Conservation (phyloP, 495 filamentous ascomycete genomes). For the Cryomyces antarcticus region DNA sequence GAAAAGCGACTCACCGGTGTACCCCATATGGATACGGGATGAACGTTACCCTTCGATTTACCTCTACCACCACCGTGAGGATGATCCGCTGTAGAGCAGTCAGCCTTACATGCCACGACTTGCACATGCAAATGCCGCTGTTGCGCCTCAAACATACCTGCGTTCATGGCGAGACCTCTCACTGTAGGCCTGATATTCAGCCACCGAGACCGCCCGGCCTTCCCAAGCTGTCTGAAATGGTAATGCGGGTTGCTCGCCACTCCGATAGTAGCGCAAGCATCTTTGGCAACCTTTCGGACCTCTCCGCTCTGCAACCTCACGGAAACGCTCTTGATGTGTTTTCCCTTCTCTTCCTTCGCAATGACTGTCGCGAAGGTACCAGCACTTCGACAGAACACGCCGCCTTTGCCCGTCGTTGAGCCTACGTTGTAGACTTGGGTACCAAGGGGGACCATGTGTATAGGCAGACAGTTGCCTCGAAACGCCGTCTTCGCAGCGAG, state of each 20-base stretch:
- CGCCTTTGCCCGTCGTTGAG: constrained; percentile 46
- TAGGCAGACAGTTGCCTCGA: constrained; percentile 82
- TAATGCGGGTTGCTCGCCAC: constrained; percentile 83
- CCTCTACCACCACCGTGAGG: constrained; percentile 96
- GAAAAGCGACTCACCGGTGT: constrained; percentile 48
- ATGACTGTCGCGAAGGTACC: constrained; percentile 78
- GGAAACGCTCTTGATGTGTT: constrained; percentile 43
- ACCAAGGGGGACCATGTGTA: constrained; percentile 86
- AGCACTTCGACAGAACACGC: constrained; percentile 81
- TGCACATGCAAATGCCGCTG: neutral
- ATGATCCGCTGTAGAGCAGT: constrained; percentile 45
- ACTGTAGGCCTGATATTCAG: constrained; percentile 85
- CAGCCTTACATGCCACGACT: constrained; percentile 7
- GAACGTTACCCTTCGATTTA: constrained; percentile 93
- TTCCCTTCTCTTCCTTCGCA: constrained; percentile 54
- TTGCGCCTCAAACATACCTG: constrained; percentile 29
- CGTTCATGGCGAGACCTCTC: constrained; percentile 95
- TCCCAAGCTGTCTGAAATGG: constrained; percentile 77
- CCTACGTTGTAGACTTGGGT: constrained; percentile 83
- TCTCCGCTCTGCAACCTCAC: constrained; percentile 84
- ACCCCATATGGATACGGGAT: constrained; percentile 92
- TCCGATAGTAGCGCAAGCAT: constrained; percentile 85
- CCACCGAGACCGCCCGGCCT: constrained; percentile 84
- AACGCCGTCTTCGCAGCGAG: constrained; percentile 82
- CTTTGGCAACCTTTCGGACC: constrained; percentile 64